Evolutionary conservation across 148 eudicot genomes (phyloP), one percentile per base, ranked within the genome.

Genomic region (Polygonum aviculare): DNA sequence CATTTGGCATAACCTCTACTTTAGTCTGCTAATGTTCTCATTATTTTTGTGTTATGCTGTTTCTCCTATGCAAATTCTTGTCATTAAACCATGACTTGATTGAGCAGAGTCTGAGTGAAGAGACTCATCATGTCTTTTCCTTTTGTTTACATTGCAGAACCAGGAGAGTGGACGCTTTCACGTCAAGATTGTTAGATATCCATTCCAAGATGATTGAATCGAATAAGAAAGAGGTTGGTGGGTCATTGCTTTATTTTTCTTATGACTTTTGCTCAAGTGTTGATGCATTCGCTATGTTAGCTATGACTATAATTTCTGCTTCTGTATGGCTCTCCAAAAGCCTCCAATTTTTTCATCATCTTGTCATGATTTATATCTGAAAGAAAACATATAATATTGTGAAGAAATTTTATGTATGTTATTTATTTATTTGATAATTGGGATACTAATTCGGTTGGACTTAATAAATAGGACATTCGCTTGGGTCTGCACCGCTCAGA

Each of bases 401-500:
- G 16, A 14, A 67, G 72, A 4, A 3, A 11, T 15, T 63, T 11
- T 16, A 67, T 36, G 44, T 19, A 26, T 67, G 12, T 14, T 60
- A 60, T 9, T 60, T 36, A 67, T 35, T 2, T 31, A n/a, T 36
- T 36, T 35, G 72, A 67, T 36, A 67, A 67, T 33, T 36, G 19
- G 6, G 19, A 36, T 67, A 67, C 72, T 35, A 15, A 67, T 60
- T 26, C 15, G 36, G 7, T 15, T 67, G 19, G 38, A 36, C 36
- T 38, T 35, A 35, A 15, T 67, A 4, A 15, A 10, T 78, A 95
- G 98, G 97, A 90, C 70, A 90, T 95, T 79, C 98, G 98, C 78
- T 84, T 95, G 84, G 98, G 97, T 76, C 80, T 95, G 76, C 91
- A 95, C 84, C 97, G 98, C 62, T 95, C 98, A n/a, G 98, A 95